These are phyloP conservation scores for Phytophthora podocarpi DNA, from an alignment of 352 stramenopile genomes.

Conservation along the genomic window DNA sequence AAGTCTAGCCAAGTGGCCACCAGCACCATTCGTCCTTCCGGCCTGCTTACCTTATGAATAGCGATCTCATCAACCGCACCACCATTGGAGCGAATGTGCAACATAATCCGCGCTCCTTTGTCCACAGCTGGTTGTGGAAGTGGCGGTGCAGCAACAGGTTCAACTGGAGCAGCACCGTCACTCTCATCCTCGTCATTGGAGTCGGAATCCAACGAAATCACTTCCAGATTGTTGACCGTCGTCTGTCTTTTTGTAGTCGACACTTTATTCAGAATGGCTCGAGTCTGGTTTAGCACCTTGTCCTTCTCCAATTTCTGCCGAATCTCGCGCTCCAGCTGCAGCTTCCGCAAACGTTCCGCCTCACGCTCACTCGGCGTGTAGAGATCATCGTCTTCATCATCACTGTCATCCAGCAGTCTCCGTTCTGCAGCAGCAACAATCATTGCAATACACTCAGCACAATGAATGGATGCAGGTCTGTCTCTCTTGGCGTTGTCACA, in stretches of 20 bases:
- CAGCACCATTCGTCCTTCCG: background rate
- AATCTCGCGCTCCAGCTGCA: slow-evolving; percentile 63
- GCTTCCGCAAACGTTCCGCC: slow-evolving; percentile 37
- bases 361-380: slow-evolving; percentile 48
- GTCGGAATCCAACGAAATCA: slow-evolving; percentile 69
- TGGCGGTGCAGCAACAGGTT: slow-evolving; percentile 1
- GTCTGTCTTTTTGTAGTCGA: slow-evolving; percentile 26
- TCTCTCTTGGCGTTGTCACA: background rate
- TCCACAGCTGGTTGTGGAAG: slow-evolving; percentile 15
- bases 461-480: background rate
- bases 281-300: slow-evolving; percentile 61
- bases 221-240: slow-evolving; percentile 32
- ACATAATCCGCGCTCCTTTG: slow-evolving; percentile 57
- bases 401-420: slow-evolving; percentile 23
- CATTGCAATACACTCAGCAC: background rate
- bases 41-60: slow-evolving; percentile 53
- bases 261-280: slow-evolving; percentile 59
- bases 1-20: background rate
- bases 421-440: slow-evolving; percentile 14
- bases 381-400: slow-evolving; percentile 46
- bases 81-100: slow-evolving; percentile 71
- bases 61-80: slow-evolving; percentile 52
- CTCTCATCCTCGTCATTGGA: slow-evolving; percentile 50
- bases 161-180: background rate
- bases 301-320: slow-evolving; percentile 53